phyloP scores from a whole-genome alignment of 768 basidiomycete genomes.

The Suillus tomentosus region DNA sequence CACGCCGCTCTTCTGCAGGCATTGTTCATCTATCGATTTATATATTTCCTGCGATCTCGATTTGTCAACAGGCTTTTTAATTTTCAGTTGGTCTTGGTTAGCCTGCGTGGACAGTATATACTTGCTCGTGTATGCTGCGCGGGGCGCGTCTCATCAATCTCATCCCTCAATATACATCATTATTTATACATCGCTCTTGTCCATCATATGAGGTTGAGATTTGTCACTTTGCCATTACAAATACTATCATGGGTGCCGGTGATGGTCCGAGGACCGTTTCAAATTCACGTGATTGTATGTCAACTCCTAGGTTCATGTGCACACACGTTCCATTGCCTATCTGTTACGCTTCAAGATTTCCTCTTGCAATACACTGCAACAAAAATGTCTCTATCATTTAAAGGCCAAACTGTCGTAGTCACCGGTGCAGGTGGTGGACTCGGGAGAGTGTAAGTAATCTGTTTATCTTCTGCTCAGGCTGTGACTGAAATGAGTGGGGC shows the following conservation, averaged over 20 bases:
- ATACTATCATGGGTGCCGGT: no score
- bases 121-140: constrained; percentile 33
- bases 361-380: constrained; percentile 15
- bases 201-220: not conserved
- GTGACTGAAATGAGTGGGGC: constrained; percentile 11
- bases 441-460: constrained; percentile 74
- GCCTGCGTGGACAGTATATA: constrained; percentile 27
- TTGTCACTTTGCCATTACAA: no score
- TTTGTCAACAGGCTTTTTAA: constrained; percentile 31
- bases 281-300: constrained; percentile 19
- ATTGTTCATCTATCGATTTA: constrained; percentile 10
- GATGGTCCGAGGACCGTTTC: not conserved
- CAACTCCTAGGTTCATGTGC: not conserved
- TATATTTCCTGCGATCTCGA: constrained; percentile 8
- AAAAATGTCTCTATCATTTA: constrained; percentile 68
- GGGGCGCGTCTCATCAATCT: constrained; percentile 30
- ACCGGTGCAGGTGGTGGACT: constrained; percentile 97
- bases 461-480: not conserved
- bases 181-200: constrained; percentile 24
- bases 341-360: not conserved
- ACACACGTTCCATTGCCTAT: not conserved
- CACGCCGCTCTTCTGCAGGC: constrained; percentile 18
- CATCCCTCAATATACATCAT: constrained; percentile 22
- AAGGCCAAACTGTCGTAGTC: constrained; percentile 88
- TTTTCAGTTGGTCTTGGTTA: constrained; percentile 22